Percentiles rank a stretch among this genome's conserved stretches.
Evolutionary conservation across 805 yeast species (phyloP).

Genomic region (Candida railenensis): DNA sequence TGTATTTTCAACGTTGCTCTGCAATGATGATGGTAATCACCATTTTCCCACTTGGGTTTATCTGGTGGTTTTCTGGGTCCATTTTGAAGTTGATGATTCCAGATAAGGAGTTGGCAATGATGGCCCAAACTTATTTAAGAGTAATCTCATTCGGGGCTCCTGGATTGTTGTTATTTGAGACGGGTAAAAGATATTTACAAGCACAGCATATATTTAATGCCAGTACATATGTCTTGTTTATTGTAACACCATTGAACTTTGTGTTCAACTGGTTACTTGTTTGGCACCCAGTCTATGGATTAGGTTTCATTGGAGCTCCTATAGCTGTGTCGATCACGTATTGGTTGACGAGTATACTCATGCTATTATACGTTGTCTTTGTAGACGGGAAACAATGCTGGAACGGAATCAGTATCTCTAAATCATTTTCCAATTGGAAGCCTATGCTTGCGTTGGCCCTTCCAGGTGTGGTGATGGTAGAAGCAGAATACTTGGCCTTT

Average conservation of each 20-base stretch:
- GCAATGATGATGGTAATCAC: slow-evolving; percentile 48
- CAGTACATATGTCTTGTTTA: slow-evolving; percentile 62
- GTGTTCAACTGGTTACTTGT: slow-evolving; percentile 69
- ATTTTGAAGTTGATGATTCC: slow-evolving; percentile 49
- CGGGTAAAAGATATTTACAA: slow-evolving; percentile 78
- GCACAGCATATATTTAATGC: slow-evolving; percentile 88
- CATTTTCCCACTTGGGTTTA: slow-evolving; percentile 17
- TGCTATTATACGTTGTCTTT: slow-evolving; percentile 32
- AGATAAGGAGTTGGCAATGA: slow-evolving; percentile 47
- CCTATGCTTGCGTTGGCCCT: slow-evolving; percentile 52
- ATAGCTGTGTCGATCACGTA: slow-evolving; percentile 69
- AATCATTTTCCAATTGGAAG: slow-evolving; percentile 30
- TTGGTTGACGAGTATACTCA: slow-evolving; percentile 52
- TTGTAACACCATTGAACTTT: slow-evolving; percentile 72
- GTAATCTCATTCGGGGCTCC: slow-evolving; percentile 70
- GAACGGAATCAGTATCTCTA: slow-evolving; percentile 26
- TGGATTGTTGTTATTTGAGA: slow-evolving; percentile 74
- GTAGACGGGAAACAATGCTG: slow-evolving; percentile 40
- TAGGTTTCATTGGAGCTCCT: slow-evolving; percentile 84
- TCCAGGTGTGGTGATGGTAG: slow-evolving; percentile 45
- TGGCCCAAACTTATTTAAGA: slow-evolving; percentile 61
- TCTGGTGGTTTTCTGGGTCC: slow-evolving; percentile 60
- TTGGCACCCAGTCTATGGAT: slow-evolving; percentile 65
- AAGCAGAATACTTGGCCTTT: slow-evolving; percentile 44
- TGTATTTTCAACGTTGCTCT: slow-evolving; percentile 70